These are phyloP conservation scores for Xylaria digitata DNA, from an alignment of 2,329 filamentous ascomycete genomes.

Conservation along the genomic window DNA sequence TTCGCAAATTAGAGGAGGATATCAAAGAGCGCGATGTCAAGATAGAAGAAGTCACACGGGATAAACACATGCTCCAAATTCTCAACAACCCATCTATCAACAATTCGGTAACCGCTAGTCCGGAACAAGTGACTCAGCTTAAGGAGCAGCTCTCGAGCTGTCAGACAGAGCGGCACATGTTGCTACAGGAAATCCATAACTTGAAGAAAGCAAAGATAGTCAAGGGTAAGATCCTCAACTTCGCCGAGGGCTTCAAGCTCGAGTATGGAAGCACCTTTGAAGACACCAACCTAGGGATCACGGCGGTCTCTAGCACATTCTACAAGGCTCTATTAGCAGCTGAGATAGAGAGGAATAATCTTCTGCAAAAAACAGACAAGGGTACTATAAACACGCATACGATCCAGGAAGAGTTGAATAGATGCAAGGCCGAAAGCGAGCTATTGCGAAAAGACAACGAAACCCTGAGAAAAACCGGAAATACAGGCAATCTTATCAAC, in stretches of 20 bases:
- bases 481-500: conserved; percentile 21
- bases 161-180: conserved; percentile 28
- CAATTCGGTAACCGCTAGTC: not conserved
- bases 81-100: conserved; percentile 7
- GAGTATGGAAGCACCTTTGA: conserved; percentile 33
- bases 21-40: conserved; percentile 25
- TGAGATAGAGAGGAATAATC: conserved; percentile 20
- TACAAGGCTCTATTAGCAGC: conserved; percentile 24
- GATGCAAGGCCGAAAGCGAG: conserved; percentile 8
- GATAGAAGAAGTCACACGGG: conserved; percentile 19
- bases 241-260: conserved; percentile 25
- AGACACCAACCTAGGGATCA: conserved; percentile 31
- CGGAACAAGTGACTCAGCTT: conserved; percentile 26
- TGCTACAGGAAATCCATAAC: conserved; percentile 30
- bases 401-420: conserved; percentile 17
- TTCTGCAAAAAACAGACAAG: conserved; percentile 8
- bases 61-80: conserved; percentile 32
- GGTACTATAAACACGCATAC: not conserved
- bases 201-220: conserved; percentile 23
- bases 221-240: conserved; percentile 34
- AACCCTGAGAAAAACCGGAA: not conserved
- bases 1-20: conserved; percentile 19
- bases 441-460: conserved; percentile 20
- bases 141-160: not conserved
- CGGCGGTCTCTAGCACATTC: conserved; percentile 17